These are phyloP conservation scores for Corylus avellana DNA, from an alignment of 306 rosid species.

Conservation along the genomic window DNA sequence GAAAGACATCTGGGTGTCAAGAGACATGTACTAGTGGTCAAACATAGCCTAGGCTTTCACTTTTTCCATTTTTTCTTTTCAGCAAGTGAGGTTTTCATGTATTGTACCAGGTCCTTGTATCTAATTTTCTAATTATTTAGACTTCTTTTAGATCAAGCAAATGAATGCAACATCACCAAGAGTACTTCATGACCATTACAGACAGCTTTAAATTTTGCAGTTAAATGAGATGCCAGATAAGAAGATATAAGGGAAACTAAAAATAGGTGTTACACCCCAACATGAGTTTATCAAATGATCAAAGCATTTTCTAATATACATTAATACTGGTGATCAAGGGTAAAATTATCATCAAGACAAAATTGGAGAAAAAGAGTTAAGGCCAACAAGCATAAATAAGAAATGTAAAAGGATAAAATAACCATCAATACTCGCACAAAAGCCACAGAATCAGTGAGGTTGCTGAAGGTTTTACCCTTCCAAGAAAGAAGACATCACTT, in stretches of 20 bases:
- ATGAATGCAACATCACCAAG: not conserved
- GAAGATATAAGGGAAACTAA: not conserved
- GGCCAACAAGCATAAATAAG: not conserved
- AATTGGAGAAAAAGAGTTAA: not conserved
- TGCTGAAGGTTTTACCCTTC: not conserved
- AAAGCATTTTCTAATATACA: not conserved
- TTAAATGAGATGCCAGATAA: not conserved
- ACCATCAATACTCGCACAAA: not conserved
- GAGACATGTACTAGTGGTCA: not conserved
- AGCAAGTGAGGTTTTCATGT: not conserved
- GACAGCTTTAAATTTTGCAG: not conserved
- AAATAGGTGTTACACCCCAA: not conserved
- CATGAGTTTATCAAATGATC: not conserved
- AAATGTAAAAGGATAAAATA: not conserved
- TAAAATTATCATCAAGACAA: not conserved
- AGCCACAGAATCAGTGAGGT: not conserved
- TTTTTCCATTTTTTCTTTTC: not conserved
- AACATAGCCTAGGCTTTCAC: not conserved
- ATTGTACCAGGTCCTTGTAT: not conserved
- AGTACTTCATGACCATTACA: not conserved
- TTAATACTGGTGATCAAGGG: not conserved
- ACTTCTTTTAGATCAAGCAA: not conserved
- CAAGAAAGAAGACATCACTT: not conserved
- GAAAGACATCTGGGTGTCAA: not conserved
- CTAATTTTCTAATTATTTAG: not conserved